Conservation (phyloP, 306 rosid genomes). For the Betula pendula region DNA sequence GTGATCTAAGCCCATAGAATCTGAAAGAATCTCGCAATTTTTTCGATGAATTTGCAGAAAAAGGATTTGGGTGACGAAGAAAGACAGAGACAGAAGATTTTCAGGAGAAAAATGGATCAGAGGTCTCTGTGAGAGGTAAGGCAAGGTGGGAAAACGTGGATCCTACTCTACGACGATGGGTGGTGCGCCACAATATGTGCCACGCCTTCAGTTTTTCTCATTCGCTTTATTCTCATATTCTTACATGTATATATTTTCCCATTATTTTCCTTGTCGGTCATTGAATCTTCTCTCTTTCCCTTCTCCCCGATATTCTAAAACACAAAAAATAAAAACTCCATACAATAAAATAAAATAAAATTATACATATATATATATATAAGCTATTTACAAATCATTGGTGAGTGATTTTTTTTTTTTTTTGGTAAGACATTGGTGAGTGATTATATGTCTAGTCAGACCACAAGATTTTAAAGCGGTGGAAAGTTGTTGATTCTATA, state of each 20-base stretch:
- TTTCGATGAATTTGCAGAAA: neutral
- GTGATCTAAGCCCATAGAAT: conserved; percentile 1
- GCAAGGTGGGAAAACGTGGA: neutral
- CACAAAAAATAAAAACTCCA: neutral
- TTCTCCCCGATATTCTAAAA: neutral
- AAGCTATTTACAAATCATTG: neutral
- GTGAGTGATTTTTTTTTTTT: neutral
- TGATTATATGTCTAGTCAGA: neutral
- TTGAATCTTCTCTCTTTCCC: neutral
- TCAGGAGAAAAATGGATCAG: neutral
- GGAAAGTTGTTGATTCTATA: neutral
- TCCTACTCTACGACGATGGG: neutral
- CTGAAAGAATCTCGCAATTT: neutral
- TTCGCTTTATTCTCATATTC: too few relatives aligned
- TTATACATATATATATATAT: neutral
- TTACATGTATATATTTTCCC: neutral
- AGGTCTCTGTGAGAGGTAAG: neutral
- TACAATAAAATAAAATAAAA: neutral
- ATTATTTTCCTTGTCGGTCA: neutral
- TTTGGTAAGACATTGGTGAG: neutral
- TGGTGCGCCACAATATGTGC: conserved; percentile 2
- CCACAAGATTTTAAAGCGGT: neutral
- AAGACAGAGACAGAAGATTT: neutral
- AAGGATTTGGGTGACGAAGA: neutral
- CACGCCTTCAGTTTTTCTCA: neutral